These are phyloP conservation scores for Monilinia vaccinii-corymbosi DNA, from an alignment of 2,329 filamentous ascomycete genomes.

Conservation along the genomic window DNA sequence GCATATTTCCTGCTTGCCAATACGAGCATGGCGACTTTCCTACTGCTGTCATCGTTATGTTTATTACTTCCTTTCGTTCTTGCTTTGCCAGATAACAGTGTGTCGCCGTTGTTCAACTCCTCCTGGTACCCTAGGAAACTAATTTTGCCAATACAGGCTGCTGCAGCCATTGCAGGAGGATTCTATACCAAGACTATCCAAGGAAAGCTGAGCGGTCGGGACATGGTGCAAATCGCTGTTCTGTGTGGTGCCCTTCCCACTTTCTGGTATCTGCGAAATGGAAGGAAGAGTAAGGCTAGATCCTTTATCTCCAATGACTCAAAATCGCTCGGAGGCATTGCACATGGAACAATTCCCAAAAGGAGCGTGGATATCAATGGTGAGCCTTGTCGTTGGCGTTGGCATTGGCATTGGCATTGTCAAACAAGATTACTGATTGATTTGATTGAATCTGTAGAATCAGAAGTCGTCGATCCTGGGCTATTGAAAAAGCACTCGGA, in stretches of 20 bases:
- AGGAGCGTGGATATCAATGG: conserved; percentile 18
- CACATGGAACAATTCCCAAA: neutral
- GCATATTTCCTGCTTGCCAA: neutral
- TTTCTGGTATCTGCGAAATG: conserved; percentile 20
- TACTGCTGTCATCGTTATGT: neutral
- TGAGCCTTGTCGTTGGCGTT: conserved; percentile 7
- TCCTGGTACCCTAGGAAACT: neutral
- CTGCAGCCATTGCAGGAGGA: conserved; percentile 14
- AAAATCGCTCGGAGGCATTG: neutral
- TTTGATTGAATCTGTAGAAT: conserved; percentile 16
- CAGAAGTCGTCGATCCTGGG: conserved; percentile 51
- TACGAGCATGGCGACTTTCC: conserved; percentile 5
- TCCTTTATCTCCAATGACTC: conserved; percentile 15
- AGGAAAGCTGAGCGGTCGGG: conserved; percentile 17
- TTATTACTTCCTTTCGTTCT: neutral
- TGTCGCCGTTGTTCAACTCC: neutral
- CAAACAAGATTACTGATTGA: conserved; percentile 8
- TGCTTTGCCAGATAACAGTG: conserved; percentile 5
- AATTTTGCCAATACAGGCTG: conserved; percentile 10
- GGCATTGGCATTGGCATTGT: neutral
- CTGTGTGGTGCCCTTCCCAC: conserved; percentile 18
- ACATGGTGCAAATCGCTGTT: conserved; percentile 19
- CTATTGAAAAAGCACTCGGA: conserved; percentile 70
- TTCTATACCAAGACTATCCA: conserved; percentile 15
- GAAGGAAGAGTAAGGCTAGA: conserved; percentile 14